phyloP scores from a whole-genome alignment of 2,329 filamentous ascomycete genomes.

The Orbilia brochopaga region DNA sequence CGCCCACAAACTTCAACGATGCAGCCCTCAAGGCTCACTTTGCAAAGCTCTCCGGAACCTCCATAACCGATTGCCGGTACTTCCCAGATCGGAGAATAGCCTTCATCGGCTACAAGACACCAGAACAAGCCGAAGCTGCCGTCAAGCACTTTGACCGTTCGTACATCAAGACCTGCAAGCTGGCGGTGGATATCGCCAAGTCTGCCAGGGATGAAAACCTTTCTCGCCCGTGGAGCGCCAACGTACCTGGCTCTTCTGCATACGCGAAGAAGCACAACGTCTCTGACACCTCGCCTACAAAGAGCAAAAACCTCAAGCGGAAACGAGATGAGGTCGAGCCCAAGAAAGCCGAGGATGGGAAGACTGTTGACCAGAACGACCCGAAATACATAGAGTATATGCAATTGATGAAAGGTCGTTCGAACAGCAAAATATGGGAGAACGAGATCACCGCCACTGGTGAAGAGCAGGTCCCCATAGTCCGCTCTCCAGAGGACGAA shows the following conservation, averaged over 20 bases:
- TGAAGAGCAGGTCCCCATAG: slow-evolving; percentile 14
- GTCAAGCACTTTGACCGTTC: slow-evolving; percentile 95
- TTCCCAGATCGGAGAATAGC: slow-evolving; percentile 89
- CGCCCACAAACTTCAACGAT: slow-evolving; percentile 77
- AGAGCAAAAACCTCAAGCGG: slow-evolving; percentile 66
- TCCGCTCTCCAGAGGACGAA: slow-evolving; percentile 60
- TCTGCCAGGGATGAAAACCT: slow-evolving; percentile 63
- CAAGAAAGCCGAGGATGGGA: slow-evolving; percentile 44
- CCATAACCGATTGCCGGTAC: slow-evolving; percentile 90
- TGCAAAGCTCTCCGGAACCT: slow-evolving; percentile 66
- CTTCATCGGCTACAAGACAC: slow-evolving; percentile 89
- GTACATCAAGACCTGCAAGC: slow-evolving; percentile 94
- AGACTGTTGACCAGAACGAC: slow-evolving; percentile 63
- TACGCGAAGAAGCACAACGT: slow-evolving; percentile 55
- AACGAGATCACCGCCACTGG: slow-evolving; percentile 60
- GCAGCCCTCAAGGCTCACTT: slow-evolving; percentile 90
- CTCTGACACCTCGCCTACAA: slow-evolving; percentile 22
- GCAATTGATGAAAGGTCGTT: slow-evolving; percentile 75
- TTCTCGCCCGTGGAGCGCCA: slow-evolving; percentile 58
- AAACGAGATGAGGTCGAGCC: slow-evolving; percentile 66
- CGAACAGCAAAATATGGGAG: slow-evolving; percentile 69
- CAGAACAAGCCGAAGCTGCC: slow-evolving; percentile 78
- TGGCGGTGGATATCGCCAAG: slow-evolving; percentile 84
- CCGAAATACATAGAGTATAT: slow-evolving; percentile 86
- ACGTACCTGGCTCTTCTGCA: slow-evolving; percentile 54